Evolutionary conservation across 2,329 filamentous ascomycete species (phyloP), one percentile per base, ranked within the genome.

Genomic region (Diaporthe helianthi): DNA sequence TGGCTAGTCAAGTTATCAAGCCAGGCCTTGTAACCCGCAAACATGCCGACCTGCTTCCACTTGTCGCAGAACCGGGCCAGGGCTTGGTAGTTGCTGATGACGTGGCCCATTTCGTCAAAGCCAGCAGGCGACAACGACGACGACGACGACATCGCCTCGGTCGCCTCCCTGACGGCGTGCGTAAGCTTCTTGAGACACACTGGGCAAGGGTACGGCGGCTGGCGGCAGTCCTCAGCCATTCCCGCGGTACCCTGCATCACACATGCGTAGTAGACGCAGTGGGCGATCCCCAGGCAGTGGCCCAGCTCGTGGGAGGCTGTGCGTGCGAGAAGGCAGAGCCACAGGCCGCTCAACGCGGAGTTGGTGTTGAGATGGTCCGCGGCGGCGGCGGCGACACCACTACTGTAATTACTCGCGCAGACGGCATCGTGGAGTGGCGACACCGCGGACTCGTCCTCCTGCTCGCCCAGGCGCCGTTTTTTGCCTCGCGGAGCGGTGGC

Each of bases 191-290:
- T 80, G 67, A 87, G 75, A 72, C 89, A 89, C 0, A 91, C 80
- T 0, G 85, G 87, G 72, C 89, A 91, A 4, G 90, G 73, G 72
- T 89, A 91, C 1, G 88, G 88, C 29, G 89, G 88, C 74, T 91
- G 88, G 51, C 88, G 78, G 2, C 83, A 80, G 74, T 91, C 89
- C 75, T 91, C 89, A 0, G 77, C 79, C 47, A 90, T 79, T 1
- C 83, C 81, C 0, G 84, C 83, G 0, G 86, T 88, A 5, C 86
- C 83, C 75, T 91, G 89, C 88, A 91, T 90, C 2, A 83, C 81
- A 72, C 89, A 92, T 0, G 89, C 87, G 72, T 88, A 90, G 73
- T 88, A 91, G 0, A 85, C 79, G 74, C 90, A 93, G 75, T 93
- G 90, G 9, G 78, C 89, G 17, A 93, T 81, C 0, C 86, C 88